Percentiles rank a stretch among this genome's conserved stretches.
Conservation (phyloP, 2,329 filamentous ascomycete species). For the Mycocentrospora acerina region DNA sequence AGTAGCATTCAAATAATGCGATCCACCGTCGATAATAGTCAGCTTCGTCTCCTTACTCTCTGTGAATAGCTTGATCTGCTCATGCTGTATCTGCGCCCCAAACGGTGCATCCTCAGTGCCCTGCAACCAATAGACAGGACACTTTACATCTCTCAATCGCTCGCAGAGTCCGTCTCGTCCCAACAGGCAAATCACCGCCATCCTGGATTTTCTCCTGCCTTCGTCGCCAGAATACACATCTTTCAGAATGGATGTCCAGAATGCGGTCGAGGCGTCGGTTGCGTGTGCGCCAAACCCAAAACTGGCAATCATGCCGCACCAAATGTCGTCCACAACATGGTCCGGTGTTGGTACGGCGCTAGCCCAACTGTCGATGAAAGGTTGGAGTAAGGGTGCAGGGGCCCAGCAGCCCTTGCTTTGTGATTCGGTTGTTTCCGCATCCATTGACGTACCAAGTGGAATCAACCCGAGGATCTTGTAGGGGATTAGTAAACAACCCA, state of each 20-base stretch:
- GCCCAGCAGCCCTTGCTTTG: constrained; percentile 53
- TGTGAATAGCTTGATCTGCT: constrained; percentile 11
- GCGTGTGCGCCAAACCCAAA: constrained; percentile 50
- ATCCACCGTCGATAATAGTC: constrained; percentile 9
- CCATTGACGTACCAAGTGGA: constrained; percentile 55
- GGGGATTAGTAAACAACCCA: no score
- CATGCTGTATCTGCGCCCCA: constrained; percentile 8
- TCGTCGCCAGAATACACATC: constrained; percentile 52
- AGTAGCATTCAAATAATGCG: constrained; percentile 14
- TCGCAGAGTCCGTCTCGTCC: constrained; percentile 51
- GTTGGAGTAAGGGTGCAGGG: constrained; percentile 34
- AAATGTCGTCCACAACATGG: constrained; percentile 47
- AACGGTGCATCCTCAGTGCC: constrained; percentile 11
- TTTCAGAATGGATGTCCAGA: constrained; percentile 48
- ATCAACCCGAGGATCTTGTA: constrained; percentile 46
- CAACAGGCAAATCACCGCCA: constrained; percentile 51
- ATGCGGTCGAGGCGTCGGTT: constrained; percentile 40
- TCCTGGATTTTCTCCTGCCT: constrained; percentile 48
- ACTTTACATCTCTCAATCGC: constrained; percentile 49
- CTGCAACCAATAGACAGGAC: constrained; percentile 54
- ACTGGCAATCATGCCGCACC: constrained; percentile 49
- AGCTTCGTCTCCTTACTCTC: constrained; percentile 5
- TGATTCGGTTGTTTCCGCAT: constrained; percentile 50
- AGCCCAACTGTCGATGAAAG: constrained; percentile 45
- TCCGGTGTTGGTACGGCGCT: constrained; percentile 40